phyloP scores from a whole-genome alignment of 805 yeast species.

The Monosporozyma yasuniensis region DNA sequence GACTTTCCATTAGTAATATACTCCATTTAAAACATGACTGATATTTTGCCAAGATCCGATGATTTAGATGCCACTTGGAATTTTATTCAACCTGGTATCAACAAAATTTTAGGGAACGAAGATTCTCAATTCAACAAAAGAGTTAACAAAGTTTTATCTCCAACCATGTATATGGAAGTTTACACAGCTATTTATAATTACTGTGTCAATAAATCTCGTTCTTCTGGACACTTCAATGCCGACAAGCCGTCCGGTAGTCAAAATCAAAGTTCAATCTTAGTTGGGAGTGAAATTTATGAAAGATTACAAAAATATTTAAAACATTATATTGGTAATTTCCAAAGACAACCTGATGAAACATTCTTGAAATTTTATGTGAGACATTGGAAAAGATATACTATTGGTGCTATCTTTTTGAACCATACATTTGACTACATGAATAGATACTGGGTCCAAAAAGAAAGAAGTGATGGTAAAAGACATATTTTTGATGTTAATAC shows the following conservation, averaged over 20 bases:
- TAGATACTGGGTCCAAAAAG: slow-evolving; percentile 95
- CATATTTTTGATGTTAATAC: slow-evolving; percentile 89
- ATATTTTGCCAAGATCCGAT: slow-evolving; percentile 44
- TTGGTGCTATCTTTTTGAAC: slow-evolving; percentile 85
- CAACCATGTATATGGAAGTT: slow-evolving; percentile 75
- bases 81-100: slow-evolving; percentile 68
- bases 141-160: slow-evolving; percentile 56
- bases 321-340: slow-evolving; percentile 44
- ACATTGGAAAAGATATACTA: slow-evolving; percentile 81
- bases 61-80: slow-evolving; percentile 67
- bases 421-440: slow-evolving; percentile 94
- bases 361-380: slow-evolving; percentile 76
- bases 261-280: slow-evolving; percentile 41
- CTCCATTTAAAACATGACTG: slow-evolving; percentile 16
- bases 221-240: slow-evolving; percentile 33
- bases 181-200: slow-evolving; percentile 90
- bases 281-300: slow-evolving; percentile 83
- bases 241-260: slow-evolving; percentile 22
- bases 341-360: slow-evolving; percentile 48
- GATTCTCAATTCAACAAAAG: slow-evolving; percentile 28
- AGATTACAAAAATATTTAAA: slow-evolving; percentile 60
- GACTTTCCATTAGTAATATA: not conserved
- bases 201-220: slow-evolving; percentile 71
- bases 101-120: slow-evolving; percentile 55
- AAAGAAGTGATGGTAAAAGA: slow-evolving; percentile 84